Percentiles rank a stretch among this genome's conserved stretches.
Evolutionary conservation across 2,329 filamentous ascomycete species (phyloP).

Genomic region (Ceratocystis destructans): DNA sequence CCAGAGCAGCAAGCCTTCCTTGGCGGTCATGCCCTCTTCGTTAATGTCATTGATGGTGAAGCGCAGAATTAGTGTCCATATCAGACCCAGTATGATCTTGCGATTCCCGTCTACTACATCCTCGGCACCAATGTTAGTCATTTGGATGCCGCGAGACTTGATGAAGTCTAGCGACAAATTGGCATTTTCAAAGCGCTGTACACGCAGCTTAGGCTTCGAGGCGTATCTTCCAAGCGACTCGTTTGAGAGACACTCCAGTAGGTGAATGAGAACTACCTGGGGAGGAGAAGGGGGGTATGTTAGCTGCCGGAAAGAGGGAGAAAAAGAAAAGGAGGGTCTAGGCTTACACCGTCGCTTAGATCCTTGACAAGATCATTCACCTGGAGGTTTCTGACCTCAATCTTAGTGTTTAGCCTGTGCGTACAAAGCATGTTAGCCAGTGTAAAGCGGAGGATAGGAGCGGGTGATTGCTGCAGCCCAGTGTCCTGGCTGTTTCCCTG

Average conservation of each 20-base stretch:
- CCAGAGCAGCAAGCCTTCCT: slow-evolving; percentile 89
- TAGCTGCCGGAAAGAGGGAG: not conserved
- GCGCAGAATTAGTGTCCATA: slow-evolving; percentile 94
- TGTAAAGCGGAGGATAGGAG: too few relatives aligned
- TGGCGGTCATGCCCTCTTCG: slow-evolving; percentile 92
- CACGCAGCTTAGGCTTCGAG: slow-evolving; percentile 85
- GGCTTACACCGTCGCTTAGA: slow-evolving; percentile 79
- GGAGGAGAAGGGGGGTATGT: slow-evolving; percentile 2
- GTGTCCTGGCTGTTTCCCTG: not conserved
- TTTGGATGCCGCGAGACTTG: slow-evolving; percentile 77
- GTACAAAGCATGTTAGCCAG: not conserved
- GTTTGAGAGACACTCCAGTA: slow-evolving; percentile 87
- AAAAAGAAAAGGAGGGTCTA: not conserved
- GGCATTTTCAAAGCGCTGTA: slow-evolving; percentile 96
- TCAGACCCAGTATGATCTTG: slow-evolving; percentile 92
- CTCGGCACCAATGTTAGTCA: slow-evolving; percentile 97
- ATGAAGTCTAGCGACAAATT: slow-evolving; percentile 92
- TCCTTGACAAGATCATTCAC: slow-evolving; percentile 81
- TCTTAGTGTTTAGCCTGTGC: slow-evolving; percentile 87
- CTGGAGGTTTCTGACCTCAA: slow-evolving; percentile 61
- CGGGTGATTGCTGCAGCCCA: not conserved
- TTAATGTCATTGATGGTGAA: slow-evolving; percentile 99
- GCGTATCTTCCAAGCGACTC: slow-evolving; percentile 96
- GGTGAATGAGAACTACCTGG: slow-evolving; percentile 85
- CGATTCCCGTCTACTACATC: slow-evolving; percentile 96